These are phyloP conservation scores for Exophiala oligosperma DNA, from an alignment of 2,329 filamentous ascomycete species.

Conservation along the genomic window DNA sequence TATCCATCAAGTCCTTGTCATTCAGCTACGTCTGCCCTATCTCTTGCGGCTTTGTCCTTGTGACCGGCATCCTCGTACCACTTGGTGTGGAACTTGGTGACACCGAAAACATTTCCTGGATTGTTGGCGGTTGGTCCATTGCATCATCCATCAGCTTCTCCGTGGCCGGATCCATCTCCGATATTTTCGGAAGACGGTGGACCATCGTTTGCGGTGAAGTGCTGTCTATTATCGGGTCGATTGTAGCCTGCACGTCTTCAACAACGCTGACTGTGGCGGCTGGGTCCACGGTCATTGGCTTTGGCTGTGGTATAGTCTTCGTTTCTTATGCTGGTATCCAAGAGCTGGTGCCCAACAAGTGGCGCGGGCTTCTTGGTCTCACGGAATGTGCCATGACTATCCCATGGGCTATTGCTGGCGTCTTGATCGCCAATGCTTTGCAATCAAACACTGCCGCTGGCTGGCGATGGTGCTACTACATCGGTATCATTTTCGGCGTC, in stretches of 20 bases:
- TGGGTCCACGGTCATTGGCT: slow-evolving; percentile 35
- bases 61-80: slow-evolving; percentile 10
- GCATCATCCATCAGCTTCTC: not conserved
- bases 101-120: not conserved
- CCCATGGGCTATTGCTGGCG: slow-evolving; percentile 38
- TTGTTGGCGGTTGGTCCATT: slow-evolving; percentile 1
- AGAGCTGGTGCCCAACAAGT: slow-evolving; percentile 40
- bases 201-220: slow-evolving; percentile 24
- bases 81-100: slow-evolving; percentile 1
- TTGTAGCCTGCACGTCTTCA: not conserved
- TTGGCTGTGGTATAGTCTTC: slow-evolving; percentile 41
- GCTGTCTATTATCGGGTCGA: slow-evolving; percentile 38
- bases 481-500: slow-evolving; percentile 11
- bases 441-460: slow-evolving; percentile 42
- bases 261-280: slow-evolving; percentile 21
- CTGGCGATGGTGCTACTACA: slow-evolving; percentile 53
- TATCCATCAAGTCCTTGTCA: slow-evolving; percentile 12
- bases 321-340: slow-evolving; percentile 39
- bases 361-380: slow-evolving; percentile 30
- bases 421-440: slow-evolving; percentile 48
- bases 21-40: slow-evolving; percentile 29
- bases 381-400: slow-evolving; percentile 39
- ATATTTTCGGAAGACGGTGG: slow-evolving; percentile 7
- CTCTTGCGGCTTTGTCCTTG: slow-evolving; percentile 32
- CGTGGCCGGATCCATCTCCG: slow-evolving; percentile 1